Conservation (phyloP, 2,329 filamentous ascomycete species). For the Aspergillus intermedius region DNA sequence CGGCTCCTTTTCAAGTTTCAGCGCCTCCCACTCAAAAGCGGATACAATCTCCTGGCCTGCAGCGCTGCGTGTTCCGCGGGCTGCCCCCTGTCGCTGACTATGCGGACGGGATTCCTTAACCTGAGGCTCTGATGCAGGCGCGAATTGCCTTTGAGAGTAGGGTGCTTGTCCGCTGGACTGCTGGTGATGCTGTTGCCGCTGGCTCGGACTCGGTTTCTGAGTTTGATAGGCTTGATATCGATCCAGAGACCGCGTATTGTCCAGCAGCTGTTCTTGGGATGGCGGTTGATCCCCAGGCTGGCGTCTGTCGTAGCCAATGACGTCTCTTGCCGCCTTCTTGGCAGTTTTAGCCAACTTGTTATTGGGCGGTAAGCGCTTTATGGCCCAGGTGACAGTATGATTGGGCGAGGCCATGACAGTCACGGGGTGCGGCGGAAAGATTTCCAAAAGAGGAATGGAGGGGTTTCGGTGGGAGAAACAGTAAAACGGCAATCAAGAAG, state of each 20-base stretch:
- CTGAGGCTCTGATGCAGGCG: background rate
- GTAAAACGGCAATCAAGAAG: background rate
- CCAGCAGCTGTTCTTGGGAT: background rate
- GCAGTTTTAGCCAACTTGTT: background rate
- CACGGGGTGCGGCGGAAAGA: background rate
- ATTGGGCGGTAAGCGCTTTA: conserved; percentile 10
- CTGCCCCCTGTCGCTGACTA: conserved; percentile 14
- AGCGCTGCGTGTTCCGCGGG: conserved; percentile 19
- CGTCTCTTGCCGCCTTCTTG: background rate
- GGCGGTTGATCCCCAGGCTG: background rate
- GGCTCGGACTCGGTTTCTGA: background rate
- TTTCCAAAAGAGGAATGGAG: conserved; percentile 3
- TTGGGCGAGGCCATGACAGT: conserved; percentile 14
- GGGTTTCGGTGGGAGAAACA: conserved; percentile 4
- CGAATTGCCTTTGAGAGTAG: background rate
- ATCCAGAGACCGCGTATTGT: background rate
- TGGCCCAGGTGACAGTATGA: conserved; percentile 6
- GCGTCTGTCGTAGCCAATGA: background rate
- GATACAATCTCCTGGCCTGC: conserved; percentile 13
- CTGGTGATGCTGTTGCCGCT: background rate
- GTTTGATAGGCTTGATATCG: background rate
- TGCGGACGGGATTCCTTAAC: conserved; percentile 4
- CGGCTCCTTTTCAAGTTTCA: conserved; percentile 13
- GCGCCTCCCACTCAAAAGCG: conserved; percentile 23
- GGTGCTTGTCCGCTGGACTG: background rate